Evolutionary conservation across 495 filamentous ascomycete genomes (phyloP), one percentile per base, ranked within the genome.

Genomic region (Lineolata rhizophorae): DNA sequence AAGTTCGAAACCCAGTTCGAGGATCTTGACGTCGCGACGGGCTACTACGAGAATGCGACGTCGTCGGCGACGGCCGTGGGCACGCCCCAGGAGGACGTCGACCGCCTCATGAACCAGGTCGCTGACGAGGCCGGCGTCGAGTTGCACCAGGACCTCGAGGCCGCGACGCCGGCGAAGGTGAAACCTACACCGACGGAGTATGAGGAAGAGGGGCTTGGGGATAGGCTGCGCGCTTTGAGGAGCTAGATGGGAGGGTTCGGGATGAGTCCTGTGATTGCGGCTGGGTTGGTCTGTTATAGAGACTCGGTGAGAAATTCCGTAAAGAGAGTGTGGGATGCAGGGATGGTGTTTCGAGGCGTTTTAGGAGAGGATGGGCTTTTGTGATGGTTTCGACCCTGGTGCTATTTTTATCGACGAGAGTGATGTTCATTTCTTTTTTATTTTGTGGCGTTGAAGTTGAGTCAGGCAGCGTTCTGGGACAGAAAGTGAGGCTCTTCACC

Each of bases 21-120:
- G 44, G 76, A 84, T 42, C 68, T 84, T 35, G 78, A 81, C 49
- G 76, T 84, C 41, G 68, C 65, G 44, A 81, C 75, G 30, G 72
- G 70, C 16, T 81, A 81, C 53, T 82, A 82, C 56, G 74, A 82
- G 52, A 81, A 78, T 46, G 77, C 77, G 26, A 82, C 79, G 29
- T 66, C 68, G 5, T 65, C 65, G 27, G 70, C 70, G 29, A 83
- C 79, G 0, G 72, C 74, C 9, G 65, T 74, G 17, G 72, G 67
- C 33, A 78, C 77, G 25, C 76, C 76, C 36, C 78, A 84, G 44
- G 79, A 83, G 32, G 76, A 78, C 42, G 79, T 85, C 8, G 78
- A 85, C 51, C 64, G 76, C 37, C 49, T 85, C 41, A 73, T 84
- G 48, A 65, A 60, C 34, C 74, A 83, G 58, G 69, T 80, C 5